These are phyloP conservation scores for Graphium sp. DNA, from an alignment of 2,329 filamentous ascomycete species.

Conservation along the genomic window DNA sequence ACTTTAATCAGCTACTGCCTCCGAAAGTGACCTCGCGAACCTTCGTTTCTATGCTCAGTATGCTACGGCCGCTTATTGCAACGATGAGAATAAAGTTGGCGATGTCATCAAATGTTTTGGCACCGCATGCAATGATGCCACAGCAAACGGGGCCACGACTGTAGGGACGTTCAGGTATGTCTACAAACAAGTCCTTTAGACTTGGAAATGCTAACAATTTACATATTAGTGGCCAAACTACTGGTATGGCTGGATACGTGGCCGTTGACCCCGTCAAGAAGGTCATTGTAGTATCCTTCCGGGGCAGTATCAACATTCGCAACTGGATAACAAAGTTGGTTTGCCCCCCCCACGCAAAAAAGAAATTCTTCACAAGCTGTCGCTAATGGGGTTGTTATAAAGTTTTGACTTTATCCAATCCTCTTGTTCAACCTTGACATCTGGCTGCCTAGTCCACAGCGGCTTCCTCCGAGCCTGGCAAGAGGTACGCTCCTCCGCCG, in stretches of 20 bases:
- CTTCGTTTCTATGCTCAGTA: slow-evolving; percentile 34
- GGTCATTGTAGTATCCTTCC: slow-evolving; percentile 42
- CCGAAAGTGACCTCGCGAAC: slow-evolving; percentile 15
- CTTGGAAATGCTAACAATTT: no score
- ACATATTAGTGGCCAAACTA: neutral
- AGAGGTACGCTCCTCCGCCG: slow-evolving; percentile 26
- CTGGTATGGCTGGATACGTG: slow-evolving; percentile 9
- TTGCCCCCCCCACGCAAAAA: slow-evolving; percentile 4
- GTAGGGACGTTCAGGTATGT: slow-evolving; percentile 22
- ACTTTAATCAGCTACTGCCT: no score
- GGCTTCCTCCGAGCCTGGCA: slow-evolving; percentile 45
- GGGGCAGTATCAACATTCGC: slow-evolving; percentile 37
- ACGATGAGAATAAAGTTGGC: slow-evolving; percentile 21
- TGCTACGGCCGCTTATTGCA: slow-evolving; percentile 35
- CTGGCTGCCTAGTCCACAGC: slow-evolving; percentile 31
- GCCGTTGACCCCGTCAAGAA: slow-evolving; percentile 27
- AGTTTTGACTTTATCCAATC: slow-evolving; percentile 7
- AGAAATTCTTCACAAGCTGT: no score
- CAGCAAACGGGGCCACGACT: slow-evolving; percentile 23
- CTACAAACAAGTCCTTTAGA: no score
- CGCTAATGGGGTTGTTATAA: neutral
- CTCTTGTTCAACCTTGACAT: slow-evolving; percentile 19
- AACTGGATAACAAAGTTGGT: slow-evolving; percentile 41
- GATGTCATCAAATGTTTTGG: slow-evolving; percentile 22
- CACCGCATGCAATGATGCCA: slow-evolving; percentile 24